phyloP scores from a whole-genome alignment of 2,329 filamentous ascomycete genomes.

The Sclerotinia glacialis region DNA sequence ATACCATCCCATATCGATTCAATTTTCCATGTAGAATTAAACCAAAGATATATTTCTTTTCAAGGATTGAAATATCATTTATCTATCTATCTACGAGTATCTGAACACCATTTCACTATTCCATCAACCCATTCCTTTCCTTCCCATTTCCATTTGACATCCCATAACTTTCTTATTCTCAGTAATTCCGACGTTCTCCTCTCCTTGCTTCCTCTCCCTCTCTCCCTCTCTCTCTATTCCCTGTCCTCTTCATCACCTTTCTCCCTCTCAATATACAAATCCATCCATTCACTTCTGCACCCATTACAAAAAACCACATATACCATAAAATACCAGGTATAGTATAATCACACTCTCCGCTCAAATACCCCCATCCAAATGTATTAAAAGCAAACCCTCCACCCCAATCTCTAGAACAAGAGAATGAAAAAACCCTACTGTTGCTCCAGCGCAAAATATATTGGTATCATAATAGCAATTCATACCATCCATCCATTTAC shows the following conservation, averaged over 20 bases:
- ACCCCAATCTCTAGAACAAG: not conserved
- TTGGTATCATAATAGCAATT: conserved; percentile 12
- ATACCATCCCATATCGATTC: no score
- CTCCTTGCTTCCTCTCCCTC: no score
- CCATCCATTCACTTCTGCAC: not conserved
- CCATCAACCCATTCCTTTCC: not conserved
- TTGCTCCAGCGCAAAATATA: conserved; percentile 1
- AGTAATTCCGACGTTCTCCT: no score
- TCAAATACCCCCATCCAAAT: not conserved
- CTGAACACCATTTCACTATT: not conserved
- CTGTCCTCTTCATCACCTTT: not conserved
- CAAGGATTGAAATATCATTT: not conserved
- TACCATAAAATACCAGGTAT: not conserved
- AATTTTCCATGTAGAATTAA: no score
- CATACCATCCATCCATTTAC: conserved; percentile 16
- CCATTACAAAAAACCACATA: not conserved
- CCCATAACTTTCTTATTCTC: no score
- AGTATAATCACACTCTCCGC: no score
- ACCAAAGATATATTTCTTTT: no score
- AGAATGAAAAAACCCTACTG: not conserved
- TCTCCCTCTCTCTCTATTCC: not conserved
- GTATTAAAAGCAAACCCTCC: not conserved
- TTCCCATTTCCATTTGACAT: not conserved
- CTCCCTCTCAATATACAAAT: not conserved
- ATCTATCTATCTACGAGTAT: not conserved